These are phyloP conservation scores for Stemphylium vesicarium DNA, from an alignment of 2,329 filamentous ascomycete species.

Conservation along the genomic window DNA sequence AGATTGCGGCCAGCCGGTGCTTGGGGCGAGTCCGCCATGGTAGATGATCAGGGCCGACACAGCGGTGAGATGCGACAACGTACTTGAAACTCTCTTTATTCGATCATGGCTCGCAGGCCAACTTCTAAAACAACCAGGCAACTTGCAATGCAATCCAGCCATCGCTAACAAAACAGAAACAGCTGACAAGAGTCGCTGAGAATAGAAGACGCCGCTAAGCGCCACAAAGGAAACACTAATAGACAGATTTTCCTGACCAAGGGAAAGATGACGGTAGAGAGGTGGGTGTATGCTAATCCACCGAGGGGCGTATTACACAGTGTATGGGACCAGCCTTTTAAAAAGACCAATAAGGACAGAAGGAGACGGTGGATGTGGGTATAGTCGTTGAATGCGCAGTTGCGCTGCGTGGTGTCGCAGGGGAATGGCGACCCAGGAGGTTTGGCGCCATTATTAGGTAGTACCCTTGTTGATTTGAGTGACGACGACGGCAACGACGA, in stretches of 20 bases:
- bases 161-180: constrained; percentile 7
- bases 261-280: constrained; percentile 8
- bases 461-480: constrained; percentile 33
- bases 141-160: constrained; percentile 8
- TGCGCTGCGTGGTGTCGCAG: not conserved
- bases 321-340: constrained; percentile 23
- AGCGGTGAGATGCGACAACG: not conserved
- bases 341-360: constrained; percentile 12
- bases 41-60: not conserved
- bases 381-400: not conserved
- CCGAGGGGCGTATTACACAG: constrained; percentile 24
- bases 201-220: constrained; percentile 12
- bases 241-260: constrained; percentile 13
- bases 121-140: constrained; percentile 5
- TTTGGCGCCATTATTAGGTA: not conserved
- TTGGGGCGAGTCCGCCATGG: not conserved
- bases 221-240: constrained; percentile 1
- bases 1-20: constrained; percentile 2
- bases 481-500: constrained; percentile 49
- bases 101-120: constrained; percentile 2
- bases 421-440: not conserved
- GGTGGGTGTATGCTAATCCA: constrained; percentile 19
- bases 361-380: constrained; percentile 12
- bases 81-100: constrained; percentile 5
- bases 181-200: constrained; percentile 6